Percentiles rank a stretch among this genome's conserved stretches.
These are phyloP conservation scores for Kentomonas sorsogonicus DNA, from an alignment of 208 protist genomes.

Conservation along the genomic window DNA sequence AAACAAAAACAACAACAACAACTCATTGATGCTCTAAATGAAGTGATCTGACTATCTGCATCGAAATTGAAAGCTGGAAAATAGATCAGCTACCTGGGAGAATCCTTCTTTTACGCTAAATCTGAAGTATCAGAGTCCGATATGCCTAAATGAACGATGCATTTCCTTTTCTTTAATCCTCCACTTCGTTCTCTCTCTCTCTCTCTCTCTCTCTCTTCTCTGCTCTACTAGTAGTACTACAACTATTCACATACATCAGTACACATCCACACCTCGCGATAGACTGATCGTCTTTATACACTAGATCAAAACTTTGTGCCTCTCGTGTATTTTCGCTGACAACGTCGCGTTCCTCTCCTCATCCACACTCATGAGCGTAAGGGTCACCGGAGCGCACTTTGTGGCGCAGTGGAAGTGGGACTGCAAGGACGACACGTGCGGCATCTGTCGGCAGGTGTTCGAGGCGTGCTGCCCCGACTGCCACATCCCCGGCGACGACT, in stretches of 20 bases:
- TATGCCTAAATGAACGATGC: background rate
- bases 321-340: too few species aligned
- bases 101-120: too few species aligned
- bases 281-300: too few species aligned
- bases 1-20: constrained; percentile 1
- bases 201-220: constrained; percentile 7
- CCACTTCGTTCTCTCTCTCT: constrained; percentile 6
- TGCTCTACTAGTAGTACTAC: background rate
- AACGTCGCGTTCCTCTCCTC: background rate
- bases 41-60: too few species aligned
- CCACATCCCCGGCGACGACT: constrained; percentile 86
- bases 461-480: constrained; percentile 86
- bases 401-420: constrained; percentile 89
- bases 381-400: constrained; percentile 67
- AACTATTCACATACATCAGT: background rate
- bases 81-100: too few species aligned
- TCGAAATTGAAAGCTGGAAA: too few species aligned
- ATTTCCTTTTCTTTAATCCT: background rate
- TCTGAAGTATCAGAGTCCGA: too few species aligned
- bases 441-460: constrained; percentile 79
- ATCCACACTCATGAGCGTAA: constrained; percentile 66
- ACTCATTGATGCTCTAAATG: too few species aligned
- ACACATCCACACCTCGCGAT: too few species aligned
- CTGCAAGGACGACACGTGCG: constrained; percentile 80
- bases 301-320: too few species aligned